phyloP scores from a whole-genome alignment of 305 asterid species.

The Galium porrigens region DNA sequence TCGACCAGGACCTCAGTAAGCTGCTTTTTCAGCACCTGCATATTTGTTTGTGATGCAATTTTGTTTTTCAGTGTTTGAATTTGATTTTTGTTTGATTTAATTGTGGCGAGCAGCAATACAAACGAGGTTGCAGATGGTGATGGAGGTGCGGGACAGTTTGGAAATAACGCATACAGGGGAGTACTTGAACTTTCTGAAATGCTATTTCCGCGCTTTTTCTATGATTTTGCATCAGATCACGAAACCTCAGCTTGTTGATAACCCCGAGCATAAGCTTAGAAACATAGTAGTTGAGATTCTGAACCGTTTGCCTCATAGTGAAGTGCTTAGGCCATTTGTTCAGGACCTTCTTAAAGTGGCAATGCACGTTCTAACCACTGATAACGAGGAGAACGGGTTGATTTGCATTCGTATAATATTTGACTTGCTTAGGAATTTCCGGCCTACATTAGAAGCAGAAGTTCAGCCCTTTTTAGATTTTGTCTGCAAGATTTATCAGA shows the following conservation, averaged over 20 bases:
- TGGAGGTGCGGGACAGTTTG: constrained; percentile 97
- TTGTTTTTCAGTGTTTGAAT: constrained; percentile 1
- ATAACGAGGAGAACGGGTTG: constrained; percentile 88
- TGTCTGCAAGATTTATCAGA: constrained; percentile 90
- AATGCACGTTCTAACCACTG: constrained; percentile 76
- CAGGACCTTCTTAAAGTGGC: constrained; percentile 92
- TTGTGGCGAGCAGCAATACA: constrained; percentile 49
- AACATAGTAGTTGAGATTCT: constrained; percentile 79
- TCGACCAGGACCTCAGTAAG: constrained; percentile 64
- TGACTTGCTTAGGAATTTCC: constrained; percentile 87
- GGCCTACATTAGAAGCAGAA: constrained; percentile 79
- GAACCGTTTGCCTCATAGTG: constrained; percentile 89
- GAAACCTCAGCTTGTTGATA: constrained; percentile 76
- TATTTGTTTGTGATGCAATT: background rate
- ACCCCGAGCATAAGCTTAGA: constrained; percentile 80
- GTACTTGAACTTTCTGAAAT: constrained; percentile 75
- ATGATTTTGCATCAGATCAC: constrained; percentile 55
- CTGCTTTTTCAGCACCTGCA: background rate
- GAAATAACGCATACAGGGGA: constrained; percentile 99
- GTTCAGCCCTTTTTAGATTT: constrained; percentile 97
- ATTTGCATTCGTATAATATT: constrained; percentile 88
- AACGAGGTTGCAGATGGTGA: constrained; percentile 78
- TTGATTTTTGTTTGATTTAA: constrained; percentile 7
- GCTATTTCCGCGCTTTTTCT: constrained; percentile 85
- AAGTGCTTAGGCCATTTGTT: constrained; percentile 87